Base-by-base conservation (phyloP, 345 rosid species). In the Bretschneidera sinensis region DNA sequence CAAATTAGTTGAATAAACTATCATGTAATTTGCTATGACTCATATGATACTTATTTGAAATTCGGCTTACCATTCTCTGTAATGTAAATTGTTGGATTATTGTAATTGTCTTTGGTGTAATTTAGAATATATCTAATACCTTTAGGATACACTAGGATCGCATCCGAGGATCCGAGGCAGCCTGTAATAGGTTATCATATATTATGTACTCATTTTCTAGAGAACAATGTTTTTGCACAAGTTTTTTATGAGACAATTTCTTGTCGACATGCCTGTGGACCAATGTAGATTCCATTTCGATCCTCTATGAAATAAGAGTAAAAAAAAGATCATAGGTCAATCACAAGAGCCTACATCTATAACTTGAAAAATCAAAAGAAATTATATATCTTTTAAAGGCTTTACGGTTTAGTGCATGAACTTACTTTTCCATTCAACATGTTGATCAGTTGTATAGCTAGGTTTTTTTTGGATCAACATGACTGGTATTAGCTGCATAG, bases 11-110 rank as follows among this genome's bases (percentile, higher is more conserved):
- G 4, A 39, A 39, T 39, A 1, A 39, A 1, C 10, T 39, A 39
- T 31, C 4, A 31, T 31, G 35, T 31, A 14, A 39, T 39, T 39
- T 39, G 16, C 4, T 39, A 7, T 5, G 9, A 39, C 10, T 39
- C 11, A 39, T 39, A 14, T 39, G 11, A 39, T 4, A 39, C 10
- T 39, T 13, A 39, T 39, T 39, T 39, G 1, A 39, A 1, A 24
- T 39, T 17, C 6, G 6, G 23, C 63, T 68, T 68, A 84, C 89
- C 89, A 48, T 79, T 84, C 56, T 81, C 89, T 7, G 82, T 76
- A 10, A 83, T 68, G 28, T 81, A 78, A 43, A 83, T 81, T 21
- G 68, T 58, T 0, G 85, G 82, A 10, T 65, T 73, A 0, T 70
- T 68, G 25, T 81, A 83, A 50, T 60, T 63, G 14, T 68, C 64